Evolutionary conservation across 164 flowering plant genomes (phyloP), one percentile per base, ranked within the genome.

Genomic region (Umbellularia californica): DNA sequence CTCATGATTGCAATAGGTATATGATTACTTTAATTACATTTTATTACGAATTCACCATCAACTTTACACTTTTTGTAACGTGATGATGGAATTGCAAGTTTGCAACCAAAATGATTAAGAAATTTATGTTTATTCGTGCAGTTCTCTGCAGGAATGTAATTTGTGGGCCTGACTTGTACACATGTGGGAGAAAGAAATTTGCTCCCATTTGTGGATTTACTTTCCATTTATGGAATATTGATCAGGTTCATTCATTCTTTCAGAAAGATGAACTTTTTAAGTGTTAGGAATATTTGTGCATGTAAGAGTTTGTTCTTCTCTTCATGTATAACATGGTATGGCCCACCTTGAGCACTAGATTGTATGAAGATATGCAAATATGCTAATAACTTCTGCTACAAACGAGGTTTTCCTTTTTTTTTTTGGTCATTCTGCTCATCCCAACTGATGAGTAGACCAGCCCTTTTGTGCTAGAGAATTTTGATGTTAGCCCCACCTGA

Each of bases 131-230:
- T 78, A 84, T 76, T 82, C 41, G 68, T 87, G 79, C 79, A 86
- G 89, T 85, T 88, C 76, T 79, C 84, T 88, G 89, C 90, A 86
- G 87, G 89, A 73, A 70, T 79, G 60, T 80, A 50, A 74, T 78
- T 47, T 80, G 77, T 75, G 87, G 87, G 75, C 82, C 79, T 76
- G 76, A 81, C 75, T 74, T 70, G 70, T 77, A 76, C 80, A 72
- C 77, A 62, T 85, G 75, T 75, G 71, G 78, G 78, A 80, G 81
- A 81, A 79, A 74, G 78, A 78, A 67, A 62, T 71, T 74, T 80
- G 82, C 85, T 78, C 72, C 81, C 69, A 79, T 78, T 78, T 73
- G 72, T 9, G 58, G 33, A 70, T 24, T 70, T 70, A 5, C 14
- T 67, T 22, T 60, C 2, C 41, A 22, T 27, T 20, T 69, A 35